A percentile compares a stretch with the other conserved stretches of the same genome.
phyloP scores from a whole-genome alignment of 1,139 yeast genomes.

The Pichia sp. region DNA sequence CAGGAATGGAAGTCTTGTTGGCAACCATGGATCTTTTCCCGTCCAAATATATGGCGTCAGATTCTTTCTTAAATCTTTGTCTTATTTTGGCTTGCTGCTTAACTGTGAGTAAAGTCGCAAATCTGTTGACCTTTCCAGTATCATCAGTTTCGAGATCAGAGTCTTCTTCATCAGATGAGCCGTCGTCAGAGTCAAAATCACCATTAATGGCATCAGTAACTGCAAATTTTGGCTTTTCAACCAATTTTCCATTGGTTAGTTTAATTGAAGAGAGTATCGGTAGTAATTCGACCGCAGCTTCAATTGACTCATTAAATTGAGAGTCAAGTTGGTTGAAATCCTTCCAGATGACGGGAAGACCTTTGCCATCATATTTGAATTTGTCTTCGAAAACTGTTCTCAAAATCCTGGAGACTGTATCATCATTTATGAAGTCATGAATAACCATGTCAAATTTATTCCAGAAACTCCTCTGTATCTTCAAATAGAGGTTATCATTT shows the following conservation, averaged over 20 bases:
- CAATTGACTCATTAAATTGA: slow-evolving; percentile 53
- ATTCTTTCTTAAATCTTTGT: slow-evolving; percentile 62
- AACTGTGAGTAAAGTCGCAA: slow-evolving; percentile 53
- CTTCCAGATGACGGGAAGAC: slow-evolving; percentile 78
- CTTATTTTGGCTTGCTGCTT: slow-evolving; percentile 51
- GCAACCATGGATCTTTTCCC: slow-evolving; percentile 72
- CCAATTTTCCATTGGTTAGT: slow-evolving; percentile 41
- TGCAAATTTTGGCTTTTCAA: slow-evolving; percentile 51
- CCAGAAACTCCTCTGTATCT: slow-evolving; percentile 60
- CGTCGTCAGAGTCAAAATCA: slow-evolving; percentile 34
- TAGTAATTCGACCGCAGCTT: slow-evolving; percentile 46
- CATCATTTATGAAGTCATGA: slow-evolving; percentile 54
- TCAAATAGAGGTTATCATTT: slow-evolving; percentile 35
- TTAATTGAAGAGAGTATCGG: slow-evolving; percentile 57
- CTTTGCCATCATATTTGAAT: slow-evolving; percentile 72
- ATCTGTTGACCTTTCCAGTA: slow-evolving; percentile 34
- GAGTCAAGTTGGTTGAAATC: slow-evolving; percentile 66
- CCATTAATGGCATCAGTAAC: slow-evolving; percentile 32
- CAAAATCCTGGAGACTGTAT: slow-evolving; percentile 46
- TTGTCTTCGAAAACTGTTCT: slow-evolving; percentile 72
- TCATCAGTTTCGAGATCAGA: slow-evolving; percentile 31
- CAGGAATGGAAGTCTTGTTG: slow-evolving; percentile 71
- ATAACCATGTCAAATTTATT: slow-evolving; percentile 47
- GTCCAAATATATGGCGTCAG: slow-evolving; percentile 78
- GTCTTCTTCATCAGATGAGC: slow-evolving; percentile 23